Percentiles rank a stretch among this genome's conserved stretches.
These are phyloP conservation scores for Carex scoparia DNA, from an alignment of 176 grass and related monocot genomes.

Conservation along the genomic window DNA sequence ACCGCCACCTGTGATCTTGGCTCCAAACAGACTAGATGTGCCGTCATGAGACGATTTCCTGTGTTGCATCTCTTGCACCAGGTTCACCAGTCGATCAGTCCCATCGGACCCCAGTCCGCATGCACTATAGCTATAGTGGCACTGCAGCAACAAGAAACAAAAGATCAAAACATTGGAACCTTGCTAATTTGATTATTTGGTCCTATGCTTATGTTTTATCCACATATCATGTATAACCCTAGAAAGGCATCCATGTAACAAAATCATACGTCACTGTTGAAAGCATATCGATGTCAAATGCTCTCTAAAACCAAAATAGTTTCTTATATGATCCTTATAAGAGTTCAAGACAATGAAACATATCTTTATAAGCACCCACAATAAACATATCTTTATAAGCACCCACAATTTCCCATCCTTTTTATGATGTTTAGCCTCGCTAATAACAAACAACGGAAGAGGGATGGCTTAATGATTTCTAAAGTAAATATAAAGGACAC, in stretches of 20 bases:
- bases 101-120: conserved; percentile 88
- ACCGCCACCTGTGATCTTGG: conserved; percentile 86
- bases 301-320: not conserved
- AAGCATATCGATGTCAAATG: not conserved
- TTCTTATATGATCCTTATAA: not conserved
- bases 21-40: conserved; percentile 59
- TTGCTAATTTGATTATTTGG: not conserved
- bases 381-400: not conserved
- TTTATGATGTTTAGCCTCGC: not conserved
- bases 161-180: not conserved
- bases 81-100: conserved; percentile 76
- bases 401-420: not conserved
- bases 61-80: conserved; percentile 92
- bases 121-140: conserved; percentile 90
- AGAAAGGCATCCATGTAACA: not conserved
- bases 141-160: conserved; percentile 37
- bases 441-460: not conserved
- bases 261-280: not conserved
- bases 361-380: not conserved
- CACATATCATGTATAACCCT: not conserved
- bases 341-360: not conserved
- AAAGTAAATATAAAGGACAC: not conserved
- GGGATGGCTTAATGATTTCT: not conserved
- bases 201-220: not conserved
- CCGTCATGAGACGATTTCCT: conserved; percentile 41